A percentile compares a stretch with the other conserved stretches of the same genome.
Conservation (phyloP, 73 alveolate genomes). For the Tetrahymena borealis region DNA sequence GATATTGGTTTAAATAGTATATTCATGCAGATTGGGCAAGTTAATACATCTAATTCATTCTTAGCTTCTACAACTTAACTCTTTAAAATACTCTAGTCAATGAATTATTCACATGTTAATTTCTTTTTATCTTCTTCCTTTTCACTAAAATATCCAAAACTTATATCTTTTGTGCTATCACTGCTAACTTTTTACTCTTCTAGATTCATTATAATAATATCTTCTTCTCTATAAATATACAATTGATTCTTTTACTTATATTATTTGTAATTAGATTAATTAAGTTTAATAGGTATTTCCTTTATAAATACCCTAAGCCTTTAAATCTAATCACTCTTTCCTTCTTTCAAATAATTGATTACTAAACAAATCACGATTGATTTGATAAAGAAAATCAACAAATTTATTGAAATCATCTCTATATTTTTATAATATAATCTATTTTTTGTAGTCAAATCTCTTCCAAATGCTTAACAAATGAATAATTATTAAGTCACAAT, state of each 20-base stretch:
- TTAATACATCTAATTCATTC: background rate
- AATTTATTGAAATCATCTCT: too few species aligned
- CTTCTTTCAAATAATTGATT: too few species aligned
- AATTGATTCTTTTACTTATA: background rate
- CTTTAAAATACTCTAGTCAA: background rate
- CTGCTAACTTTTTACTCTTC: background rate
- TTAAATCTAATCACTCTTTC: too few species aligned
- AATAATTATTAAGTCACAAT: too few species aligned
- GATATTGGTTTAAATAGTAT: background rate
- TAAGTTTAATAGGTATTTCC: too few species aligned
- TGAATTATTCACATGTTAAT: background rate
- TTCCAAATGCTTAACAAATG: too few species aligned
- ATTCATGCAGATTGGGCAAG: background rate
- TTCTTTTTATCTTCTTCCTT: background rate
- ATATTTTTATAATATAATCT: too few species aligned
- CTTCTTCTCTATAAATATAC: background rate
- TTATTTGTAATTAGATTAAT: too few species aligned
- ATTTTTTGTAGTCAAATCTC: too few species aligned
- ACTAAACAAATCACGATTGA: too few species aligned
- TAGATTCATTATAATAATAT: background rate
- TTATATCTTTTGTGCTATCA: background rate
- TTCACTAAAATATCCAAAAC: background rate
- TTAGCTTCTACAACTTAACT: background rate
- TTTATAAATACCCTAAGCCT: too few species aligned
- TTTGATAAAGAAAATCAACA: too few species aligned